phyloP scores from a whole-genome alignment of 2,329 filamentous ascomycete species.

The Aspergillus sclerotialis region DNA sequence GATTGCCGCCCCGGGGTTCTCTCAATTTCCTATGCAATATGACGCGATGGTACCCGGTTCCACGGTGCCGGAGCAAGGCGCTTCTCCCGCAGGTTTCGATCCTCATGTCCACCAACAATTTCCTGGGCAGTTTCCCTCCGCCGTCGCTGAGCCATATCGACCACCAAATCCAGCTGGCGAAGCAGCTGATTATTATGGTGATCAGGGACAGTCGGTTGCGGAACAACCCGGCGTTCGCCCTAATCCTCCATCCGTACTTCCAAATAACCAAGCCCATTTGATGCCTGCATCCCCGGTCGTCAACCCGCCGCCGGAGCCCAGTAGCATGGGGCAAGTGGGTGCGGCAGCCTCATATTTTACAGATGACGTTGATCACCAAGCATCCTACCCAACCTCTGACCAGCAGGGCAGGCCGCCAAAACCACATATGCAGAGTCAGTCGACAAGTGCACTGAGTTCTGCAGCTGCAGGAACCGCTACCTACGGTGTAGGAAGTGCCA shows the following conservation, averaged over 20 bases:
- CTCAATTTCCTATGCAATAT: constrained; percentile 28
- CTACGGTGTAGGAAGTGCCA: constrained; percentile 34
- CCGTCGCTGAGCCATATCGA: constrained; percentile 40
- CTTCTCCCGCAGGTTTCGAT: constrained; percentile 27
- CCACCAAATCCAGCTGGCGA: constrained; percentile 44
- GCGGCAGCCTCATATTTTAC: constrained; percentile 54
- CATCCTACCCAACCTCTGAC: constrained; percentile 7
- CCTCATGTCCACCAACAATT: constrained; percentile 52
- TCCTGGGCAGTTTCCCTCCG: constrained; percentile 48
- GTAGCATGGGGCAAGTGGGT: constrained; percentile 37
- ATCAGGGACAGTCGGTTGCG: constrained; percentile 54
- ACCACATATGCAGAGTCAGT: constrained; percentile 22
- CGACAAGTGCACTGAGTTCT: constrained; percentile 11
- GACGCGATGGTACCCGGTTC: constrained; percentile 12
- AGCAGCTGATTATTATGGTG: constrained; percentile 57
- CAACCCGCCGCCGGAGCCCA: constrained; percentile 54
- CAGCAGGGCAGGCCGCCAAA: constrained; percentile 18
- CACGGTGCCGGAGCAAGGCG: constrained; percentile 13
- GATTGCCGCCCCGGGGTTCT: constrained; percentile 23
- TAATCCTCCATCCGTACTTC: constrained; percentile 45
- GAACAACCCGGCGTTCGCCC: constrained; percentile 55
- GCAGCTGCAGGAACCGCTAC: constrained; percentile 28
- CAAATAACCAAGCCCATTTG: constrained; percentile 51
- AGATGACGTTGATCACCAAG: constrained; percentile 10
- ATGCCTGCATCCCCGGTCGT: constrained; percentile 44